Percentiles rank a stretch among this genome's conserved stretches.
These are phyloP conservation scores for Zarea fungicola DNA, from an alignment of 2,329 filamentous ascomycete species.

Conservation along the genomic window DNA sequence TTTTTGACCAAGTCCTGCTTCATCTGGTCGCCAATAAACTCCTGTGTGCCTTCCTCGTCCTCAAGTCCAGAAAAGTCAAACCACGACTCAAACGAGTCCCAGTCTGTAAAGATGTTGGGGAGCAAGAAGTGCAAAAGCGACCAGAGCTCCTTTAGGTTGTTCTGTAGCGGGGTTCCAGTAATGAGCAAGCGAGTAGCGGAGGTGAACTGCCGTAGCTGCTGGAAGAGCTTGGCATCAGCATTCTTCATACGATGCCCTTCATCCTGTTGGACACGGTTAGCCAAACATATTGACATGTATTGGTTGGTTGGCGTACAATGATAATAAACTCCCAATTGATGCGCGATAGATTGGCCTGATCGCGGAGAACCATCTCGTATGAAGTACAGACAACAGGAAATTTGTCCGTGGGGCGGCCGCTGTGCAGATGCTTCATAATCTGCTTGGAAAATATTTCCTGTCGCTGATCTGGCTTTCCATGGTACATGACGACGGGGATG, in stretches of 20 bases:
- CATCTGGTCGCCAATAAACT: constrained; percentile 73
- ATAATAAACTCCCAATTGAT: constrained; percentile 98
- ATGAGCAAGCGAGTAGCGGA: constrained; percentile 90
- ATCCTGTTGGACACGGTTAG: constrained; percentile 50
- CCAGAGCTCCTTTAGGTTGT: constrained; percentile 93
- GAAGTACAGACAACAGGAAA: constrained; percentile 94
- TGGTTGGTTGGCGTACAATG: constrained; percentile 52
- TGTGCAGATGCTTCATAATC: constrained; percentile 64
- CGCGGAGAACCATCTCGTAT: constrained; percentile 93
- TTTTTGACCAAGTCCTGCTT: constrained; percentile 55
- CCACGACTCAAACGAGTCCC: constrained; percentile 91
- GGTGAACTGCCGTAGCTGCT: constrained; percentile 79
- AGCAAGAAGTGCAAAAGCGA: constrained; percentile 89
- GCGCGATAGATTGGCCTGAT: constrained; percentile 72
- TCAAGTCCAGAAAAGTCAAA: constrained; percentile 94
- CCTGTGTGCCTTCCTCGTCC: constrained; percentile 71
- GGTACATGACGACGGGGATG: constrained; percentile 86
- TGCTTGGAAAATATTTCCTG: constrained; percentile 66
- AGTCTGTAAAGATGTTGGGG: constrained; percentile 86
- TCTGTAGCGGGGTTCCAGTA: constrained; percentile 91
- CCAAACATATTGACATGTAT: fast-evolving
- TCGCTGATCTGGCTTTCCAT: constrained; percentile 76
- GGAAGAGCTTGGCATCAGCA: constrained; percentile 85
- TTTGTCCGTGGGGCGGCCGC: constrained; percentile 50
- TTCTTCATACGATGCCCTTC: constrained; percentile 98